phyloP scores from a whole-genome alignment of 306 rosid species.

The Vigna angularis region DNA sequence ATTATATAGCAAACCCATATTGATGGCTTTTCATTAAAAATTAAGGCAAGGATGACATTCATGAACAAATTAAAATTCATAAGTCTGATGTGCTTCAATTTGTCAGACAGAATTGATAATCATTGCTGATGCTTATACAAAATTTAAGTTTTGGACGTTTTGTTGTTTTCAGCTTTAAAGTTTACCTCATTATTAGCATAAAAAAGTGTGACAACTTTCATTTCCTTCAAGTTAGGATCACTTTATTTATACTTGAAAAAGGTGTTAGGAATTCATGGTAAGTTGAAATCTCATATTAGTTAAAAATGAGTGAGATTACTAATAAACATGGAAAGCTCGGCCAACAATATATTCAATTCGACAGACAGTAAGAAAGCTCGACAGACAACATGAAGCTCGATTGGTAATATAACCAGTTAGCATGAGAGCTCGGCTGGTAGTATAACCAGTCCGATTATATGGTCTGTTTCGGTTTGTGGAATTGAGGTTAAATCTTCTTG shows the following conservation, averaged over 20 bases:
- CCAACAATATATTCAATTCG: no score
- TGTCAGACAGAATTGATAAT: background rate
- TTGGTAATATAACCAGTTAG: no score
- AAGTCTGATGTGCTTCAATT: background rate
- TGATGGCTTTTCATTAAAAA: background rate
- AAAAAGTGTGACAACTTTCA: slow-evolving; percentile 34
- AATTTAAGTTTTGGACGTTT: slow-evolving; percentile 4
- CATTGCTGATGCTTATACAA: background rate
- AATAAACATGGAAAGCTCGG: no score
- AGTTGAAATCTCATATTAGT: no score
- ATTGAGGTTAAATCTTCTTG: no score
- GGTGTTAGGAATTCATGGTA: background rate
- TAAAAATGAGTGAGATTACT: no score
- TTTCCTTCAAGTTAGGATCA: background rate
- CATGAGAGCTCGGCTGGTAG: no score
- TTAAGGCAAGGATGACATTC: background rate
- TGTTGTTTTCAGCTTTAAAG: slow-evolving; percentile 5
- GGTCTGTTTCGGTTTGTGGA: no score
- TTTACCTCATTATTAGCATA: background rate
- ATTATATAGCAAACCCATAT: no score
- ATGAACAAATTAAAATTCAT: slow-evolving; percentile 5
- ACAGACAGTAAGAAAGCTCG: no score
- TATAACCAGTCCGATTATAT: no score
- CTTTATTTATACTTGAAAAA: background rate
- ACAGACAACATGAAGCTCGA: no score